phyloP scores from a whole-genome alignment of 1,284 basidiomycete species.

The Leccinum holopus region DNA sequence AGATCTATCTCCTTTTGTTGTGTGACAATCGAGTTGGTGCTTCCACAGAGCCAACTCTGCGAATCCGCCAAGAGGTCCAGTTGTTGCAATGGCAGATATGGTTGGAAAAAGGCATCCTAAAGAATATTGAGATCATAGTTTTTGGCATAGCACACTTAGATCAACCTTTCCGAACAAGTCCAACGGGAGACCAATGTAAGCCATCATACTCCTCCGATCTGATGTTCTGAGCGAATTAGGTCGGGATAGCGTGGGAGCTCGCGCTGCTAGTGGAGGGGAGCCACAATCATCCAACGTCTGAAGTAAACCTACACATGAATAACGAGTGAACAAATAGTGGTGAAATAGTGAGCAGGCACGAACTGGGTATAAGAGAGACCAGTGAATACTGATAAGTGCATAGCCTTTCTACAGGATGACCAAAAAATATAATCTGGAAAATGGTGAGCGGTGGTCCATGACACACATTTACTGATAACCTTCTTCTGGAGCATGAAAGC shows the following conservation, averaged over 20 bases:
- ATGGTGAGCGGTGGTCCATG: conserved; percentile 6
- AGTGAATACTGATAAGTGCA: conserved; percentile 98
- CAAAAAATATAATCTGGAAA: conserved; percentile 90
- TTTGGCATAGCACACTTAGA: not conserved
- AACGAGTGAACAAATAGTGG: not conserved
- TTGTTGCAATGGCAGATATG: conserved; percentile 95
- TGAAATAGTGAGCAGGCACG: conserved; percentile 16
- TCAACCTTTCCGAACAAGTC: conserved; percentile 80
- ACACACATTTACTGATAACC: conserved; percentile 40
- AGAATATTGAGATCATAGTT: conserved; percentile 6
- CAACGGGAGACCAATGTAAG: conserved; percentile 89
- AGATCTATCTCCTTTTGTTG: conserved; percentile 92
- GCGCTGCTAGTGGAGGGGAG: conserved; percentile 78
- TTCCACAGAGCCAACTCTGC: conserved; percentile 85
- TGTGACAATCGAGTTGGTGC: conserved; percentile 95
- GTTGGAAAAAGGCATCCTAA: conserved; percentile 94
- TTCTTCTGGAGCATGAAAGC: conserved; percentile 91
- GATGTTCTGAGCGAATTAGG: conserved; percentile 86
- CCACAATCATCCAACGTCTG: conserved; percentile 90
- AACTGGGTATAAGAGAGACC: conserved; percentile 79
- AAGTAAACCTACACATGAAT: conserved; percentile 58
- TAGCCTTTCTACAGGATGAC: conserved; percentile 93
- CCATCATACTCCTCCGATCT: conserved; percentile 87
- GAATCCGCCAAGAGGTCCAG: conserved; percentile 84
- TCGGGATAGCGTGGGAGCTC: conserved; percentile 64